Evolutionary conservation across 108 stramenopile species (phyloP).

Genomic region (Cyclotella baltica): DNA sequence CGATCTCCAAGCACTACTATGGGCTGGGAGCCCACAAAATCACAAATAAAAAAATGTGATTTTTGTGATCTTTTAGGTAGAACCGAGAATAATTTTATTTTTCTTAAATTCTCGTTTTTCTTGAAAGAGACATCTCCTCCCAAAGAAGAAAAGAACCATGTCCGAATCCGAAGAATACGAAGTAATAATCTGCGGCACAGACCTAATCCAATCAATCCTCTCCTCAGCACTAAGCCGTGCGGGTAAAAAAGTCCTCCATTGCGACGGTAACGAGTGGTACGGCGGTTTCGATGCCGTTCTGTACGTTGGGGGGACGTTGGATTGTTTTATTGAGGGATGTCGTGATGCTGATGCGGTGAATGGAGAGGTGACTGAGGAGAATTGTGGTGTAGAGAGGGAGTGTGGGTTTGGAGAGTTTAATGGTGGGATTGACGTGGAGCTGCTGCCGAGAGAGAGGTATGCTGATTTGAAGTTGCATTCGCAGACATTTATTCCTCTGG

Average conservation of each 20-base stretch:
- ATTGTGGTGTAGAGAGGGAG: background rate
- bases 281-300: constrained; percentile 82
- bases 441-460: constrained; percentile 36
- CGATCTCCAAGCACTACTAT: too few species aligned
- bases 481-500: constrained; percentile 22
- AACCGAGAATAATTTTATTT: too few species aligned
- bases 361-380: background rate
- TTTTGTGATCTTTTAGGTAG: too few species aligned
- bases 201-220: constrained; percentile 76
- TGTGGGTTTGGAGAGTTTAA: background rate
- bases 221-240: constrained; percentile 80
- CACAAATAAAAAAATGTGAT: too few species aligned
- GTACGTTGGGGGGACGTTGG: constrained; percentile 40
- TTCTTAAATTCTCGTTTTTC: too few species aligned
- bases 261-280: constrained; percentile 80
- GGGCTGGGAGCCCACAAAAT: too few species aligned
- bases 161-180: constrained; percentile 60
- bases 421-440: constrained; percentile 1
- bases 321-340: constrained; percentile 48
- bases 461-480: constrained; percentile 43
- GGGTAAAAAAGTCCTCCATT: constrained; percentile 77
- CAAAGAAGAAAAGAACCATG: background rate
- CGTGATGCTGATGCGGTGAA: background rate
- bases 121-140: too few species aligned
- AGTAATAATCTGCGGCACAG: constrained; percentile 81